phyloP scores from a whole-genome alignment of 2,329 filamentous ascomycete species.

The Emergomyces pasteurianus region DNA sequence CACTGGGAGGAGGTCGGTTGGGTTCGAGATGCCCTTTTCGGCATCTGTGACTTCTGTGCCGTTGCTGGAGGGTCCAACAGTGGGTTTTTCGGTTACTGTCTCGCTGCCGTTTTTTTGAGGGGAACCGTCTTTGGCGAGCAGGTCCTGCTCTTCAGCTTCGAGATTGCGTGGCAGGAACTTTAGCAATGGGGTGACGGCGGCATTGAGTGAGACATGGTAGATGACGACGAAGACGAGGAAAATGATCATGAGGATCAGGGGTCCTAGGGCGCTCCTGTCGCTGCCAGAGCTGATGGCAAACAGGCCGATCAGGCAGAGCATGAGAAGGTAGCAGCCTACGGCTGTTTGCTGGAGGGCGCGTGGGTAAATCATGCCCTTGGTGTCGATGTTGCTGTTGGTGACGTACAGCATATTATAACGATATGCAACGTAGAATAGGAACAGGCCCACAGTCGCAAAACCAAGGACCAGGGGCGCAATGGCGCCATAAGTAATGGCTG shows the following conservation, averaged over 20 bases:
- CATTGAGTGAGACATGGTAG: constrained; percentile 60
- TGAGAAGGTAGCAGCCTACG: constrained; percentile 69
- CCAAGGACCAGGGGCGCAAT: constrained; percentile 77
- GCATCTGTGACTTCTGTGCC: constrained; percentile 15
- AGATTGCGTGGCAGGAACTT: constrained; percentile 69
- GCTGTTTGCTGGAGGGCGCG: constrained; percentile 79
- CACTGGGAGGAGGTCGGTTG: constrained; percentile 14
- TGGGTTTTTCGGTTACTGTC: not conserved
- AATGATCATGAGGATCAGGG: constrained; percentile 62
- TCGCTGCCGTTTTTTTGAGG: constrained; percentile 6
- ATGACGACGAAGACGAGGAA: constrained; percentile 64
- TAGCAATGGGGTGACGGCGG: constrained; percentile 63
- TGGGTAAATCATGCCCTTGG: constrained; percentile 76
- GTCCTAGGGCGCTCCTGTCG: constrained; percentile 51
- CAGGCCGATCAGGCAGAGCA: constrained; percentile 73
- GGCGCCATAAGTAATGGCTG: constrained; percentile 71
- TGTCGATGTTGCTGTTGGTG: constrained; percentile 69
- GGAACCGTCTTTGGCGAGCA: constrained; percentile 8
- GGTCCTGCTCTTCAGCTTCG: constrained; percentile 44
- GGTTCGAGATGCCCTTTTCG: constrained; percentile 17
- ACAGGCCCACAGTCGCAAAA: constrained; percentile 68
- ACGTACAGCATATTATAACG: constrained; percentile 87
- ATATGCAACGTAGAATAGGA: constrained; percentile 75
- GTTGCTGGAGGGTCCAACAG: not conserved
- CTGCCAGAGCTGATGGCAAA: constrained; percentile 59